Evolutionary conservation across 116 monocot species (phyloP).

Genomic region (Iris pallida): DNA sequence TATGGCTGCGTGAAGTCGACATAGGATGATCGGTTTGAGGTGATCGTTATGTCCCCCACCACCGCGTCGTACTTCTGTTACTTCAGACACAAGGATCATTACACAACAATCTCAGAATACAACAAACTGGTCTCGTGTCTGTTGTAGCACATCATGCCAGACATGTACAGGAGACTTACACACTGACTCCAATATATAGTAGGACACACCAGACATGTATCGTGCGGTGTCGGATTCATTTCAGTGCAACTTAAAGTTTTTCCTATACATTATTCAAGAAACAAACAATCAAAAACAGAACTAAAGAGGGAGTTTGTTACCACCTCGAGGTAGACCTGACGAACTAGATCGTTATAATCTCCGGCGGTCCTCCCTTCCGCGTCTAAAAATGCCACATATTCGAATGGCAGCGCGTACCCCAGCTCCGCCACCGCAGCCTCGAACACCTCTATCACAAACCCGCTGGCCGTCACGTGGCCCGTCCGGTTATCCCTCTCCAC

Average conservation of each 20-base stretch:
- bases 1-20: constrained; percentile 51
- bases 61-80: constrained; percentile 49
- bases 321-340: constrained; percentile 18
- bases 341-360: constrained; percentile 22
- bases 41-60: constrained; percentile 59
- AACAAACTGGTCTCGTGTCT: background rate
- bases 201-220: background rate
- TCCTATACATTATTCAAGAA: background rate
- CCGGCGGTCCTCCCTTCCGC: constrained; percentile 8
- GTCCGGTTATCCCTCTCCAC: constrained; percentile 14
- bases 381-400: constrained; percentile 14
- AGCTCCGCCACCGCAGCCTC: constrained; percentile 48
- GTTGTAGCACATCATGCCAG: background rate
- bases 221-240: background rate
- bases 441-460: constrained; percentile 61
- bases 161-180: background rate
- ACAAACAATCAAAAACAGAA: background rate
- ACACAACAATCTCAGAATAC: background rate
- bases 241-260: background rate
- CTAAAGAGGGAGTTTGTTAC: background rate
- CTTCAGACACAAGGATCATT: background rate
- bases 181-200: background rate
- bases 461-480: constrained; percentile 22
- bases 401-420: constrained; percentile 49
- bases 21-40: constrained; percentile 27